A percentile compares a stretch with the other conserved stretches of the same genome.
phyloP scores from a whole-genome alignment of 805 yeast genomes.

The Saturnispora quitensis region DNA sequence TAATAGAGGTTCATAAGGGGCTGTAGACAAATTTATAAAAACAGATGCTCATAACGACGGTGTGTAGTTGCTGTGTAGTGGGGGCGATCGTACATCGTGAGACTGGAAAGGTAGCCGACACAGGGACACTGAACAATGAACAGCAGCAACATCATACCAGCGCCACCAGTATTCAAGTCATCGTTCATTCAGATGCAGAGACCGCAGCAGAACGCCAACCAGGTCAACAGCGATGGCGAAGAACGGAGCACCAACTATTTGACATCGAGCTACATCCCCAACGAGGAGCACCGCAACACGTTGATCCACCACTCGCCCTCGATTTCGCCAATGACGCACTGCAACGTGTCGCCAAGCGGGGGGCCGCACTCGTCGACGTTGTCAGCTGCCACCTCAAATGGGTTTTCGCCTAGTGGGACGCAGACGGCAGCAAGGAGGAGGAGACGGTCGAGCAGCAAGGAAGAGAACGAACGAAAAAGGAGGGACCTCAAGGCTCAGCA shows the following conservation, averaged over 20 bases:
- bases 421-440: slow-evolving; percentile 9
- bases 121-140: neutral
- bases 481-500: slow-evolving; percentile 51
- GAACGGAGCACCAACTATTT: slow-evolving; percentile 20
- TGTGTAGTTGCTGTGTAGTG: neutral
- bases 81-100: neutral
- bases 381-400: neutral
- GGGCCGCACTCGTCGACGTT: neutral
- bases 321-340: slow-evolving; percentile 25
- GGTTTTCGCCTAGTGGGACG: too few relatives aligned
- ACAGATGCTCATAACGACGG: neutral
- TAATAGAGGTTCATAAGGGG: neutral
- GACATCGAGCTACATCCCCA: slow-evolving; percentile 25
- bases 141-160: slow-evolving; percentile 26
- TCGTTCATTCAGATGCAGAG: slow-evolving; percentile 37
- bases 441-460: slow-evolving; percentile 24
- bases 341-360: slow-evolving; percentile 1
- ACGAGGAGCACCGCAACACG: slow-evolving; percentile 20
- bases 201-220: neutral
- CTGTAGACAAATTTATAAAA: neutral
- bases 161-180: slow-evolving; percentile 40
- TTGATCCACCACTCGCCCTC: slow-evolving; percentile 25
- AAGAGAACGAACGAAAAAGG: slow-evolving; percentile 32
- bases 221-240: neutral
- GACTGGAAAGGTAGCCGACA: neutral